These are phyloP conservation scores for Solanum sitiens DNA, from an alignment of 257 asterid genomes.

Conservation along the genomic window DNA sequence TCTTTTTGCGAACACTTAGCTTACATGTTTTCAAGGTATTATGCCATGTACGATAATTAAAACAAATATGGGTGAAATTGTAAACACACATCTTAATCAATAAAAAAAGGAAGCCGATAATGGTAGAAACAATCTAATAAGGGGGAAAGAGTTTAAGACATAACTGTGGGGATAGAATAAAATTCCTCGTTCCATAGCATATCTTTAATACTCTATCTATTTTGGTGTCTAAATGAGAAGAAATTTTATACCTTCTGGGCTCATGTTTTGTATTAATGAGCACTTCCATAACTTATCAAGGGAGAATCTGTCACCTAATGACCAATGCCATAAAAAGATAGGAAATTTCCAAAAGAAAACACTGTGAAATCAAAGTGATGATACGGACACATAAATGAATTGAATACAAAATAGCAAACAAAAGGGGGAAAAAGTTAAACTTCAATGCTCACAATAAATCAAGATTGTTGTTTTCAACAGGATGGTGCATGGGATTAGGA, in stretches of 20 bases:
- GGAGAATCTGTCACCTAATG: neutral
- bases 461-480: neutral
- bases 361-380: neutral
- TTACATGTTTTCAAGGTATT: neutral
- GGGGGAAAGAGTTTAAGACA: neutral
- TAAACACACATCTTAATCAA: neutral
- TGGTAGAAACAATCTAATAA: neutral
- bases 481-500: neutral
- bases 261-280: neutral
- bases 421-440: neutral
- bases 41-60: neutral
- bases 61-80: neutral
- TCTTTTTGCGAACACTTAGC: neutral
- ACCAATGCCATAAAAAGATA: neutral
- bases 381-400: neutral
- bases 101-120: neutral
- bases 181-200: neutral
- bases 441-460: neutral
- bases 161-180: neutral
- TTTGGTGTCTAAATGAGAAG: neutral
- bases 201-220: neutral
- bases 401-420: neutral
- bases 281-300: neutral
- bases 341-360: neutral
- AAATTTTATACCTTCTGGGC: neutral